These are phyloP conservation scores for Septoria linicola DNA, from an alignment of 2,329 filamentous ascomycete species.

Conservation along the genomic window DNA sequence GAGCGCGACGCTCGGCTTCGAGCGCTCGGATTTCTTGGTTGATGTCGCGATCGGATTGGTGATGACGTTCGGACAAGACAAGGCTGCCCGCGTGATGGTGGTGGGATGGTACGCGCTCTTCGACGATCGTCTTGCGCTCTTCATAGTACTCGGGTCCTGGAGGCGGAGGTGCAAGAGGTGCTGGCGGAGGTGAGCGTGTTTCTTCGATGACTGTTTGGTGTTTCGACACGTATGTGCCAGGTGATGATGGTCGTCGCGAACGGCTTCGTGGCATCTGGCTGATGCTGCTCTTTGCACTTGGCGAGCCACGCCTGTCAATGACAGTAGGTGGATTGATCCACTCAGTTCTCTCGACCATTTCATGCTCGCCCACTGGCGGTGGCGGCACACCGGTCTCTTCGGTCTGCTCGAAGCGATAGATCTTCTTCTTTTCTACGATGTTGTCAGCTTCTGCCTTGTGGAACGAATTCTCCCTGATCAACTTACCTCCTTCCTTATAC, in stretches of 20 bases:
- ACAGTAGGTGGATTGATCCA: conserved; percentile 43
- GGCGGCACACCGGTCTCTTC: conserved; percentile 27
- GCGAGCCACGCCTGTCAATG: conserved; percentile 30
- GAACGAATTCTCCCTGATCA: background rate
- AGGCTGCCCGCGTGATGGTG: conserved; percentile 23
- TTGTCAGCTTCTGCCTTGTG: conserved; percentile 21
- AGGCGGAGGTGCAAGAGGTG: conserved; percentile 20
- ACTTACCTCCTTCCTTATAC: conserved; percentile 55
- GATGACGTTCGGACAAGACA: conserved; percentile 18
- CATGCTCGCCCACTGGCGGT: conserved; percentile 33
- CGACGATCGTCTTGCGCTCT: conserved; percentile 33
- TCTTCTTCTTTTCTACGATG: conserved; percentile 36
- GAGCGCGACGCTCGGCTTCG: conserved; percentile 58
- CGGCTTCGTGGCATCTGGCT: conserved; percentile 31
- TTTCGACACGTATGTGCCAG: conserved; percentile 32
- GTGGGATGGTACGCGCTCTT: conserved; percentile 30
- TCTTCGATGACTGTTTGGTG: conserved; percentile 35
- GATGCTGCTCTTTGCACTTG: conserved; percentile 31
- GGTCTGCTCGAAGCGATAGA: conserved; percentile 39
- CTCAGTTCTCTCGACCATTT: conserved; percentile 39
- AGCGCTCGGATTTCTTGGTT: conserved; percentile 71
- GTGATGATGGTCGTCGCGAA: conserved; percentile 28
- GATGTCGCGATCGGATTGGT: conserved; percentile 60
- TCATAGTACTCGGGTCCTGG: conserved; percentile 34
- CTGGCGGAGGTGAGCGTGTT: conserved; percentile 25